Evolutionary conservation across 257 asterid genomes (phyloP).

Genomic region (Anisodus tanguticus): DNA sequence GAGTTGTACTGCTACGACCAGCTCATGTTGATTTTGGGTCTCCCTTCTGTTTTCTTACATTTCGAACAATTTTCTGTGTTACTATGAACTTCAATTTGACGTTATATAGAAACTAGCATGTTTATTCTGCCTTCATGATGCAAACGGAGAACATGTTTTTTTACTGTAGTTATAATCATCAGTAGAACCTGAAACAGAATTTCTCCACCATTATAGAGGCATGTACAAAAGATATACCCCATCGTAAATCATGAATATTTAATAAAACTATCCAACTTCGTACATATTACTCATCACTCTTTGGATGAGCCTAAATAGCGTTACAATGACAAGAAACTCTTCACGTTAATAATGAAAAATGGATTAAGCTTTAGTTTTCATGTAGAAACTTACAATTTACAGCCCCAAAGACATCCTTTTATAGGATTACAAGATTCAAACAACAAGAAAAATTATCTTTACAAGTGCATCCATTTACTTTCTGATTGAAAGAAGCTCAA

Average conservation of each 20-base stretch:
- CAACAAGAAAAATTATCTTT: slow-evolving; percentile 32
- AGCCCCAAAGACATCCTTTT: background rate
- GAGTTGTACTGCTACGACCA: background rate
- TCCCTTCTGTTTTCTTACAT: too few species aligned
- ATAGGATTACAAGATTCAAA: slow-evolving; percentile 45
- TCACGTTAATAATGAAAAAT: background rate
- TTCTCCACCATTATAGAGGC: background rate
- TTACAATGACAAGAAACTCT: slow-evolving; percentile 36
- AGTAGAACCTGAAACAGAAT: background rate
- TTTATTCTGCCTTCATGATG: slow-evolving; percentile 17
- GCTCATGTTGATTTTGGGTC: too few species aligned
- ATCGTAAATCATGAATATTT: slow-evolving; percentile 16
- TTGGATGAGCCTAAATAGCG: slow-evolving; percentile 45
- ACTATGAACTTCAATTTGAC: too few species aligned
- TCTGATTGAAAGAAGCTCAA: slow-evolving; percentile 74
- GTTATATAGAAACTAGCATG: too few species aligned
- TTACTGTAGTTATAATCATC: slow-evolving; percentile 20
- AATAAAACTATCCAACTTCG: slow-evolving; percentile 34
- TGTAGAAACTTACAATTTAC: slow-evolving; percentile 2
- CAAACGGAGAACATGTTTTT: slow-evolving; percentile 33
- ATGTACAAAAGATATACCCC: background rate
- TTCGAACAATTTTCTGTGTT: too few species aligned
- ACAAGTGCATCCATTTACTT: slow-evolving; percentile 37
- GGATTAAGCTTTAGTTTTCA: slow-evolving; percentile 14
- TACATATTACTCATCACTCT: slow-evolving; percentile 40